Evolutionary conservation across 2,329 filamentous ascomycete species (phyloP), one percentile per base, ranked within the genome.

Genomic region (Byssothecium circinans): DNA sequence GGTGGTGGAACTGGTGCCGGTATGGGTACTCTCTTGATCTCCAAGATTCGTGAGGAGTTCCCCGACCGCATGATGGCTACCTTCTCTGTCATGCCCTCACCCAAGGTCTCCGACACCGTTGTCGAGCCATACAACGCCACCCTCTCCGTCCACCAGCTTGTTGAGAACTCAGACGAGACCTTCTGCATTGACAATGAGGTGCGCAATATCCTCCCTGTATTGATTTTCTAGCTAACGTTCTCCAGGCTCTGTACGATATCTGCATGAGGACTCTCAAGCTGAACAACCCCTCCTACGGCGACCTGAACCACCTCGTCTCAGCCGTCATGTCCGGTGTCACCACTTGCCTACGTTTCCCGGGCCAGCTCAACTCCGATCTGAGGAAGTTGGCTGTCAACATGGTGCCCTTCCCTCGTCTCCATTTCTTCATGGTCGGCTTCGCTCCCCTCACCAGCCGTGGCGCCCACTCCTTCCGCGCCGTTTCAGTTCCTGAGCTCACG

Each of bases 351-450:
- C 94, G 94, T 78, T 99, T 99, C 89, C 94, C 94, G 48, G 94
- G 94, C 75, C 94, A 99, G 84, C 88, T 99, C 64, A 99, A 99
- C 89, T 99, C 94, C 74, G 94, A 99, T 76, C 89, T 99, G 65
- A 91, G 94, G 81, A 99, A 99, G 84, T 81, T 99, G 72, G 94
- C 94, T 65, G 94, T 99, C 78, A 99, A 99, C 89, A 99, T 99
- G 84, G 94, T 99, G 79, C 94, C 94, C 57, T 99, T 99, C 89
- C 94, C 94, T 65, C 94, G 94, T 91, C 90, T 99, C 58, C 94
- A 99, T 81, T 99, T 99, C 87, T 99, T 99, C 87, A 99, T 99
- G 94, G 94, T 99, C 75, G 94, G 94, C 76, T 99, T 99, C 75
- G 92, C 94, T 77, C 94, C 94, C 74, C 85, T 99, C 71, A 99